Conservation (phyloP, 176 grass and related monocot genomes). For the Juncus inflexus region DNA sequence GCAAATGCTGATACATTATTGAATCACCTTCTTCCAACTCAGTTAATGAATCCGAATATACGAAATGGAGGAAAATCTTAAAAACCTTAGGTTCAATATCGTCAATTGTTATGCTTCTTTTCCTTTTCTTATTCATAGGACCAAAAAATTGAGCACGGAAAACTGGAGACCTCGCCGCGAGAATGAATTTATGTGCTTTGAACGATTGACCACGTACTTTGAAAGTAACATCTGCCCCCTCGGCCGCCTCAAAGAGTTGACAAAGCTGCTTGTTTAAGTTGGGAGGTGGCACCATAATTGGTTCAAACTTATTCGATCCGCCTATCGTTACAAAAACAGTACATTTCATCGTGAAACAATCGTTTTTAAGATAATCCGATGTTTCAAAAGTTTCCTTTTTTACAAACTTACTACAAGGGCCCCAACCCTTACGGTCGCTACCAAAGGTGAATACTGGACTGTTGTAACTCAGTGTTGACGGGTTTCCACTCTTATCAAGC, state of each 20-base stretch:
- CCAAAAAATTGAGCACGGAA: background rate
- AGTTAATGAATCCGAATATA: constrained; percentile 5
- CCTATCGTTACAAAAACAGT: no score
- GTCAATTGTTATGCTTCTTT: background rate
- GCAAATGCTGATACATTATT: background rate
- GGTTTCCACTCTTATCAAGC: no score
- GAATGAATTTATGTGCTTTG: constrained; percentile 18
- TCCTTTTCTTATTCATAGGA: background rate
- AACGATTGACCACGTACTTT: constrained; percentile 4
- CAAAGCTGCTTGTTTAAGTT: background rate
- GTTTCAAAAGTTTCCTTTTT: no score
- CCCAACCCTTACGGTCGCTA: no score
- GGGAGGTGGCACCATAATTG: no score
- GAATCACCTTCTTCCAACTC: background rate
- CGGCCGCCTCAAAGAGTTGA: background rate
- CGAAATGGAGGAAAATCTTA: no score
- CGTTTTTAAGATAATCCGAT: no score
- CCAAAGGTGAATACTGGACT: no score
- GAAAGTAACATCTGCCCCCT: constrained; percentile 14
- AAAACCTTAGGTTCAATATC: background rate
- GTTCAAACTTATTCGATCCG: no score
- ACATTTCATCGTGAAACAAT: no score
- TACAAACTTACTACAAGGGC: no score
- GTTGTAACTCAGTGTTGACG: no score
- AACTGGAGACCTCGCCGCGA: constrained; percentile 6